Base-by-base conservation (phyloP, 768 basidiomycete genomes). In the Zangia roseola region DNA sequence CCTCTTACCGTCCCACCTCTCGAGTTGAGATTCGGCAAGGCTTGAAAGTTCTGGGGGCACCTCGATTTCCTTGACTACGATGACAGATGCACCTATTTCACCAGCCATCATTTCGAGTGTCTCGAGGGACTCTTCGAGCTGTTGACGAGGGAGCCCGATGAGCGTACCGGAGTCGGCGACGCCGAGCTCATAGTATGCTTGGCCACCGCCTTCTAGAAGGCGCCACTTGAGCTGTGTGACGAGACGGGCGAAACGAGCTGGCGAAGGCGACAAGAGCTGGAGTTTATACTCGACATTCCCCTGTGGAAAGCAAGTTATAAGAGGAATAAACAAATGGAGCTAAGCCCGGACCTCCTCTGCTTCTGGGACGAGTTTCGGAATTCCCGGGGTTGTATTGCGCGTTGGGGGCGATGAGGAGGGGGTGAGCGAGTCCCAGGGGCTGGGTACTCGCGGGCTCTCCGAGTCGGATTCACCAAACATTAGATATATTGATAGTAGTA, bases 201-300 rank as follows among this genome's bases (percentile, higher is more conserved):
- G 83, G 1, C 89, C 89, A 2, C 86, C 83, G 14, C 91, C 91
- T 63, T 93, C 87, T 40, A 89, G 79, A 9, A 94, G 77, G 3
- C 94, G 81, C 94, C 95, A 97, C 62, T 95, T 94, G 69, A 97
- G 82, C 70, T 97, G 94, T 0, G 94, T 97, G 47, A 93, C 89
- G 19, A 98, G 85, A 51, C 86, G 82, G 4, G 81, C 78, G 57
- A 91, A 91, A 40, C 90, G 88, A 5, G 82, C 76, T 0, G 82
- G 80, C 13, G 88, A 77, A 0, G 93, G 91, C 41, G 83, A 75
- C 34, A 93, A 79, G 19, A 95, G 83, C 65, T 93, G 91, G 28
- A 95, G 80, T 69, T 97, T 97, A 75, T 97, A 97, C 69, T 97
- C 93, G 50, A 97, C 83, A 60, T 93, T 94, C 9, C 93, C 93